Conservation (phyloP, 305 asterid genomes). For the Fraxinus platypoda region DNA sequence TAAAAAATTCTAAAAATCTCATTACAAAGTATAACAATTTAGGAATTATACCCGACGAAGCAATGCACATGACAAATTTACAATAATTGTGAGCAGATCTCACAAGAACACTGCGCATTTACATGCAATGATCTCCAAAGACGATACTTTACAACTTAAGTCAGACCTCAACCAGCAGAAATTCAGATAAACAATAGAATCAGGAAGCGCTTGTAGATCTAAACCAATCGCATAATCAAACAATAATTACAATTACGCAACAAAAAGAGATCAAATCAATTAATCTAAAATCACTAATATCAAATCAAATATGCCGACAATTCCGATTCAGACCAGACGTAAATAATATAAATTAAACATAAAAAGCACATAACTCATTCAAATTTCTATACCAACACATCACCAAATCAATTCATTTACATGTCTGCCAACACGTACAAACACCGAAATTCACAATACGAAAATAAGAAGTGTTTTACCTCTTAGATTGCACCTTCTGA, state of each 20-base stretch:
- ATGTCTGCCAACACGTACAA: neutral
- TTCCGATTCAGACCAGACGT: conserved; percentile 31
- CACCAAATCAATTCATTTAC: neutral
- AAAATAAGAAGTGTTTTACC: conserved; percentile 28
- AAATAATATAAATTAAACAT: conserved; percentile 5
- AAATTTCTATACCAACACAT: neutral
- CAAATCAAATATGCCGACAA: conserved; percentile 15
- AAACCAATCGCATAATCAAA: conserved; percentile 11
- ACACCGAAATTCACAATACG: neutral
- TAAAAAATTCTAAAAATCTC: neutral
- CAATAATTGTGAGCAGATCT: conserved; percentile 24
- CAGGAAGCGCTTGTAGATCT: conserved; percentile 21
- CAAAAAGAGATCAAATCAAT: conserved; percentile 17
- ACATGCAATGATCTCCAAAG: conserved; percentile 21
- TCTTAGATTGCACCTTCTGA: conserved; percentile 29
- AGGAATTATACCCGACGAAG: neutral
- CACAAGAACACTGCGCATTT: conserved; percentile 10
- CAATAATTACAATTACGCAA: neutral
- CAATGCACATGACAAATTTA: neutral
- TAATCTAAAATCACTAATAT: conserved; percentile 5
- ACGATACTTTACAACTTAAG: conserved; percentile 9
- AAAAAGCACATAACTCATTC: conserved; percentile 2
- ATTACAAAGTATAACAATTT: neutral
- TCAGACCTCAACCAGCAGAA: conserved; percentile 13
- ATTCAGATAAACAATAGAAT: conserved; percentile 7